Percentiles rank a stretch among this genome's conserved stretches.
phyloP scores from a whole-genome alignment of 352 stramenopile species.

The Phytophthora niederhauseri region DNA sequence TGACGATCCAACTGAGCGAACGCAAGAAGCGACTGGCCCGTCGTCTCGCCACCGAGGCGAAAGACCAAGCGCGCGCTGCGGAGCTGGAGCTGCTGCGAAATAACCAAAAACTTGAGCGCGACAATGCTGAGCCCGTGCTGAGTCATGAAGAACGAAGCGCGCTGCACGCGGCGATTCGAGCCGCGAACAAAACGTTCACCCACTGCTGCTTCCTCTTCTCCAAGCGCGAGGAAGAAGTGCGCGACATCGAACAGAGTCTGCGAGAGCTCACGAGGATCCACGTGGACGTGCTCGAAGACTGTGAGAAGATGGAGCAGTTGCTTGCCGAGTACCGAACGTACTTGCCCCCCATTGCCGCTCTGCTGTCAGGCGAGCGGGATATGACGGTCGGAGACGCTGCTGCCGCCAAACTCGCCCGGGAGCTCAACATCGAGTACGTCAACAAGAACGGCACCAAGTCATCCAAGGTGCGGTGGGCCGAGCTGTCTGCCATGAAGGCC shows the following conservation, averaged over 20 bases:
- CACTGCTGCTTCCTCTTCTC: slow-evolving; percentile 70
- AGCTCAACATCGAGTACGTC: slow-evolving; percentile 74
- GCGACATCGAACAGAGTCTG: slow-evolving; percentile 66
- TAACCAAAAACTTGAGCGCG: slow-evolving; percentile 54
- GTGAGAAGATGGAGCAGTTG: slow-evolving; percentile 61
- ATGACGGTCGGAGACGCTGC: slow-evolving; percentile 42
- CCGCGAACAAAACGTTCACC: slow-evolving; percentile 53
- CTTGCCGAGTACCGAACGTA: slow-evolving; percentile 56
- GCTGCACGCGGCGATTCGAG: slow-evolving; percentile 48
- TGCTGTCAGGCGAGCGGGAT: slow-evolving; percentile 32
- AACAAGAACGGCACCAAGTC: slow-evolving; percentile 48
- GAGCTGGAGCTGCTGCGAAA: slow-evolving; percentile 59
- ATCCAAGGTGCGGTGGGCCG: slow-evolving; percentile 70
- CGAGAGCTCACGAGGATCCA: slow-evolving; percentile 74
- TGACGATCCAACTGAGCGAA: slow-evolving; percentile 73
- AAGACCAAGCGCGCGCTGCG: slow-evolving; percentile 47
- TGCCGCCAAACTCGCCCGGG: slow-evolving; percentile 53
- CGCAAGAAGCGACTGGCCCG: slow-evolving; percentile 64
- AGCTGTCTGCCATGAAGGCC: slow-evolving; percentile 75
- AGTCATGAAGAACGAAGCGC: slow-evolving; percentile 44
- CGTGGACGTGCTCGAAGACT: slow-evolving; percentile 63
- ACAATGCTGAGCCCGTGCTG: slow-evolving; percentile 47
- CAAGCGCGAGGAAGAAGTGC: slow-evolving; percentile 74
- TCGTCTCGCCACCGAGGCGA: slow-evolving; percentile 52
- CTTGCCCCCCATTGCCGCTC: slow-evolving; percentile 58